Evolutionary conservation across 2,329 filamentous ascomycete species (phyloP).

Genomic region (Pezicula radicicola): DNA sequence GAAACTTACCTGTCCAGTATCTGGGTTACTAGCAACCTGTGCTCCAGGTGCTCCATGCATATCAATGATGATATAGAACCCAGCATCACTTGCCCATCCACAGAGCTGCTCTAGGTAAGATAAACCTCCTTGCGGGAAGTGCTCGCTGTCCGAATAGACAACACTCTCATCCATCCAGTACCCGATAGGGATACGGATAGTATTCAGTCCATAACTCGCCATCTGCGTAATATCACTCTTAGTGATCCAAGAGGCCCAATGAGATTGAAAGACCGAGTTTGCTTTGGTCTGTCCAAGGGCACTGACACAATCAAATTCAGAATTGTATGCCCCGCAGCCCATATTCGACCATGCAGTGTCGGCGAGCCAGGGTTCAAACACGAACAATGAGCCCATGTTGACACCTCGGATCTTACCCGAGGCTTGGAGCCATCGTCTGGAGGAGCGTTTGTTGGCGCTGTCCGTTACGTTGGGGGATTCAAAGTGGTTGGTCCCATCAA

Average conservation of each 20-base stretch:
- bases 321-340: constrained; percentile 38
- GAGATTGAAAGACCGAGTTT: constrained; percentile 38
- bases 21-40: constrained; percentile 37
- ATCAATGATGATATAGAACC: constrained; percentile 48
- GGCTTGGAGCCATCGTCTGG: constrained; percentile 13
- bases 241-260: constrained; percentile 48
- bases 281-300: constrained; percentile 40
- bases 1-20: constrained; percentile 32
- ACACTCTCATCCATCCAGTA: constrained; percentile 47
- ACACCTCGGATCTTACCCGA: constrained; percentile 43
- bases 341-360: constrained; percentile 36
- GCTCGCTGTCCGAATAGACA: constrained; percentile 39
- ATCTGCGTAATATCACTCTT: constrained; percentile 42
- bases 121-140: constrained; percentile 44
- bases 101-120: constrained; percentile 40
- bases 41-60: constrained; percentile 45
- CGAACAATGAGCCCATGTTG: constrained; percentile 44
- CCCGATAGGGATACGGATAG: constrained; percentile 45
- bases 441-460: background rate
- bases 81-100: constrained; percentile 39
- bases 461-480: background rate
- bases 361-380: constrained; percentile 47
- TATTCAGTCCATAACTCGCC: constrained; percentile 41
- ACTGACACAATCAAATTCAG: constrained; percentile 46
- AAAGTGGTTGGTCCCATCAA: constrained; percentile 12